Evolutionary conservation across 345 rosid species (phyloP).

Genomic region (Salix purpurea): DNA sequence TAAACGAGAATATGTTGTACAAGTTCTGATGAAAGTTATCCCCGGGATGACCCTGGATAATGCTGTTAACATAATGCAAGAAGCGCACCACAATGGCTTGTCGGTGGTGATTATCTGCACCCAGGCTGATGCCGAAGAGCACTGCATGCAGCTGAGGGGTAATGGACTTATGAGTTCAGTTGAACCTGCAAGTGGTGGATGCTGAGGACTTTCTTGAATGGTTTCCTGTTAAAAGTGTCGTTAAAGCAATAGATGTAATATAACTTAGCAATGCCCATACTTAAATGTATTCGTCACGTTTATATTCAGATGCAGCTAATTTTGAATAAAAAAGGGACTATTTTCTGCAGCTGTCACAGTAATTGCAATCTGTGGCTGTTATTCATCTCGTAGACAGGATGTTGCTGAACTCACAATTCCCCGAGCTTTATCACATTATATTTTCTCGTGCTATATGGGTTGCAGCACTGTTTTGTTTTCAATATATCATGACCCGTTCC

Average conservation of each 20-base stretch:
- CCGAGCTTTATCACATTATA: not conserved
- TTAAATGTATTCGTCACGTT: conserved; percentile 12
- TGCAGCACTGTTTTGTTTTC: not conserved
- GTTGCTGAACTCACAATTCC: not conserved
- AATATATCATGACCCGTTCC: not conserved
- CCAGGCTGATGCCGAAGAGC: conserved; percentile 92
- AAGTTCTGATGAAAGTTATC: conserved; percentile 92
- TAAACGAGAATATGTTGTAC: conserved; percentile 88
- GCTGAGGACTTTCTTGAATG: conserved; percentile 36
- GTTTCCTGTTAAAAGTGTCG: conserved; percentile 6
- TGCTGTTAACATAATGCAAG: conserved; percentile 96
- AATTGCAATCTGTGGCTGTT: not conserved
- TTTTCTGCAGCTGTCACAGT: not conserved
- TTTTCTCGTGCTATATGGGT: not conserved
- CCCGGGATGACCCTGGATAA: conserved; percentile 92
- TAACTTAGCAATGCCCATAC: conserved; percentile 15
- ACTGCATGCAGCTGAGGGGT: conserved; percentile 91
- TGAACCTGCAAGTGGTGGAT: conserved; percentile 88
- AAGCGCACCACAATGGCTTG: conserved; percentile 83
- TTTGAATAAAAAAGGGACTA: conserved; percentile 24
- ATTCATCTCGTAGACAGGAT: not conserved
- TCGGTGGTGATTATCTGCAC: conserved; percentile 86
- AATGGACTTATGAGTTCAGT: conserved; percentile 90
- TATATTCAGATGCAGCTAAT: conserved; percentile 17
- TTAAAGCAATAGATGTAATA: conserved; percentile 26